A percentile compares a stretch with the other conserved stretches of the same genome.
These are phyloP conservation scores for Stramenopiles sp. DNA, from an alignment of 352 stramenopile genomes.

Conservation along the genomic window DNA sequence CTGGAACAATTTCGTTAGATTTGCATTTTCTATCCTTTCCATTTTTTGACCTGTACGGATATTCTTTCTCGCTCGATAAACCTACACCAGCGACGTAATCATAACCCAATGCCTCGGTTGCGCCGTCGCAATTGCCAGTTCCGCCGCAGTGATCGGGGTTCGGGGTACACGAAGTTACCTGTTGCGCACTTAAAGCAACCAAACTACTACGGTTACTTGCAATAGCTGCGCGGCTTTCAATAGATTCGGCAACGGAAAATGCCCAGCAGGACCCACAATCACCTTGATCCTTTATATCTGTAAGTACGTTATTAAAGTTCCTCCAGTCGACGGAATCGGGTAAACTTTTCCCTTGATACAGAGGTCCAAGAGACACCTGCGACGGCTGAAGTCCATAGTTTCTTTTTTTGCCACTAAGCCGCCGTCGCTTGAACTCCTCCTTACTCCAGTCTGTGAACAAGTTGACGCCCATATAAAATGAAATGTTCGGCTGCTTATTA, in stretches of 20 bases:
- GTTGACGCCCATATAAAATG: conserved; percentile 10
- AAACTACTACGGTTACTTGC: conserved; percentile 30
- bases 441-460: conserved; percentile 11
- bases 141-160: conserved; percentile 45
- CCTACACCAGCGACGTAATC: conserved; percentile 28
- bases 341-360: conserved; percentile 22
- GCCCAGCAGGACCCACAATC: conserved; percentile 45
- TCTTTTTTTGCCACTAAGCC: neutral
- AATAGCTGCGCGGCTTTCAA: conserved; percentile 41
- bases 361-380: neutral
- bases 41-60: conserved; percentile 30
- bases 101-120: conserved; percentile 35
- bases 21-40: conserved; percentile 25
- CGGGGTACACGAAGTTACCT: conserved; percentile 36
- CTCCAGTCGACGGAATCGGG: conserved; percentile 38
- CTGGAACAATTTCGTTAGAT: neutral
- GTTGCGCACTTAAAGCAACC: conserved; percentile 32
- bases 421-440: neutral
- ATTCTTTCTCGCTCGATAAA: conserved; percentile 30
- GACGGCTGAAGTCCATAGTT: neutral
- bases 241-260: conserved; percentile 33
- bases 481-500: neutral
- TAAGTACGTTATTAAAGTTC: conserved; percentile 26
- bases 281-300: conserved; percentile 39
- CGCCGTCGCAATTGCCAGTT: conserved; percentile 33